Evolutionary conservation across 345 rosid genomes (phyloP).

Genomic region (Punica granatum): DNA sequence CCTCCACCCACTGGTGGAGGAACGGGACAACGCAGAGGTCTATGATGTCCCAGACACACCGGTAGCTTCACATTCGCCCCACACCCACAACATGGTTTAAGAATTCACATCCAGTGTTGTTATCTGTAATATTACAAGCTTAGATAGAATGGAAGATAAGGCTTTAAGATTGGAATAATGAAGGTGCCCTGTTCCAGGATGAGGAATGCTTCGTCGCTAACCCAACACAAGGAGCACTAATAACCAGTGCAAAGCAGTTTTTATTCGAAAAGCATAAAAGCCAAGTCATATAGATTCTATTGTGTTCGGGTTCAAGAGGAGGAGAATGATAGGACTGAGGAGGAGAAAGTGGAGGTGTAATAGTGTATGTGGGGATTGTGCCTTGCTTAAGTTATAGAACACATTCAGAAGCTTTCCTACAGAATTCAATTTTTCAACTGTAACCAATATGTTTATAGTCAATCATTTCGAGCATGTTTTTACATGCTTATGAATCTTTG

Average conservation of each 20-base stretch:
- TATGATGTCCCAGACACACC: conserved; percentile 17
- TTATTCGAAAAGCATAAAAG: too few relatives aligned
- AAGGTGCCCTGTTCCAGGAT: background rate
- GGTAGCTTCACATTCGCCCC: background rate
- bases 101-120: background rate
- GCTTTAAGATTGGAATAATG: background rate
- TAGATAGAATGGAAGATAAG: background rate
- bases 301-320: background rate
- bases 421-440: background rate
- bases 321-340: background rate
- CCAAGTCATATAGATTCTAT: background rate
- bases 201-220: background rate
- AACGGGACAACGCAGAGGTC: conserved; percentile 2
- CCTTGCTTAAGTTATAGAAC: background rate
- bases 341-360: background rate
- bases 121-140: background rate
- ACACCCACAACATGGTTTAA: conserved; percentile 4
- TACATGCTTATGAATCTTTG: background rate
- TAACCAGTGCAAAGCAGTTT: too few relatives aligned
- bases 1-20: conserved; percentile 10
- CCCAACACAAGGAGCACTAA: background rate
- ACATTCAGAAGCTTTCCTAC: background rate
- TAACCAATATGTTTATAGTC: too few relatives aligned
- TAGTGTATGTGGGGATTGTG: background rate
- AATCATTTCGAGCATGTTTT: too few relatives aligned